A percentile compares a stretch with the other conserved stretches of the same genome.
phyloP scores from a whole-genome alignment of 345 rosid genomes.

The Brassica carinata region DNA sequence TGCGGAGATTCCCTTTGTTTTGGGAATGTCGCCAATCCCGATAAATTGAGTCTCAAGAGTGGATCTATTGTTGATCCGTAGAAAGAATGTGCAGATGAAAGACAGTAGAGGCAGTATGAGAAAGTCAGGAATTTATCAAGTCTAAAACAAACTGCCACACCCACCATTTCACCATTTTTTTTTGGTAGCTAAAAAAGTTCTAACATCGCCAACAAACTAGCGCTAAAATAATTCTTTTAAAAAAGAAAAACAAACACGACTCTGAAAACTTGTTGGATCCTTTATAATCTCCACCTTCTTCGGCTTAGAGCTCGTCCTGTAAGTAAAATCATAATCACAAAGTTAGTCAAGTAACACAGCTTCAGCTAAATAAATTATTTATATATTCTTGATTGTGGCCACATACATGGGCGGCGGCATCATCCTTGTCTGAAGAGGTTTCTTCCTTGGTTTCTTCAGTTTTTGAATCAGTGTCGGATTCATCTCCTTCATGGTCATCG shows the following conservation, averaged over 20 bases:
- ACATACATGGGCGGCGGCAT: conserved; percentile 49
- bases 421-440: conserved; percentile 37
- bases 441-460: conserved; percentile 41
- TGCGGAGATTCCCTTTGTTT: neutral
- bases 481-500: conserved; percentile 52
- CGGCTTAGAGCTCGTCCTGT: conserved; percentile 83
- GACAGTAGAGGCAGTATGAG: neutral
- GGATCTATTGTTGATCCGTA: neutral
- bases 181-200: conserved; percentile 19
- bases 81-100: neutral
- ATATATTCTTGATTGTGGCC: neutral
- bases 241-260: conserved; percentile 1
- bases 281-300: neutral
- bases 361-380: neutral
- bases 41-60: neutral
- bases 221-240: neutral
- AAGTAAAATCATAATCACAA: neutral
- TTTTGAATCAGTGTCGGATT: conserved; percentile 52
- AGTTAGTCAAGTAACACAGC: neutral
- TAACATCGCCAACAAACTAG: conserved; percentile 9
- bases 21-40: neutral
- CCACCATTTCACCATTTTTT: conserved; percentile 1
- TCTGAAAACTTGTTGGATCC: neutral
- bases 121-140: neutral
- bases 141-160: conserved; percentile 15